Conservation (phyloP, 352 stramenopile species). For the Halophytophthora batemanensis region DNA sequence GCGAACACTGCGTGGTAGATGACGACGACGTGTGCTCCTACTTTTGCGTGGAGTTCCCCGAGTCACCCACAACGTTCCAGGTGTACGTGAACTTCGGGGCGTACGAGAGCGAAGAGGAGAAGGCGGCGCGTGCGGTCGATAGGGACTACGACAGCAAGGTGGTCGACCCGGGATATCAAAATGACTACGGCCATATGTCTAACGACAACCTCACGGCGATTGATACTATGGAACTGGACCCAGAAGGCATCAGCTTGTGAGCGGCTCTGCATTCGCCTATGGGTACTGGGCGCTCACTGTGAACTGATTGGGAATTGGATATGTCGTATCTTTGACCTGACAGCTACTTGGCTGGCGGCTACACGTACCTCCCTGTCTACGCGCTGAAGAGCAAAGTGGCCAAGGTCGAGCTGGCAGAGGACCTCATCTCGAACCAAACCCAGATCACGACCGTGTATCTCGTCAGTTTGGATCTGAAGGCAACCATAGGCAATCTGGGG, state of each 20-base stretch:
- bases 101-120: constrained; percentile 8
- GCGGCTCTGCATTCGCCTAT: too few species aligned
- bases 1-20: background rate
- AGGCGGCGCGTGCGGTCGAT: constrained; percentile 1
- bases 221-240: too few species aligned
- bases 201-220: constrained; percentile 1
- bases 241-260: too few species aligned
- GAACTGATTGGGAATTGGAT: too few species aligned
- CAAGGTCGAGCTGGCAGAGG: background rate
- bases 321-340: background rate
- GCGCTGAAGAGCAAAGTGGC: constrained; percentile 7
- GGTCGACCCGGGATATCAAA: background rate
- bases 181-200: background rate
- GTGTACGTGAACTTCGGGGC: constrained; percentile 2
- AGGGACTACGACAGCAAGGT: constrained; percentile 2
- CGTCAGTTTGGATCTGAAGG: background rate
- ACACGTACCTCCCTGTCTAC: background rate
- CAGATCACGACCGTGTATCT: background rate
- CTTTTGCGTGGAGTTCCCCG: background rate
- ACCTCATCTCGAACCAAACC: constrained; percentile 1
- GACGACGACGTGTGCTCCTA: constrained; percentile 3
- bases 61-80: background rate
- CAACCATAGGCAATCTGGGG: background rate
- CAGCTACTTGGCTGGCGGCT: background rate
- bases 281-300: too few species aligned